Conservation (phyloP, 1,284 basidiomycete genomes). For the Ceratobasidium papillatum region DNA sequence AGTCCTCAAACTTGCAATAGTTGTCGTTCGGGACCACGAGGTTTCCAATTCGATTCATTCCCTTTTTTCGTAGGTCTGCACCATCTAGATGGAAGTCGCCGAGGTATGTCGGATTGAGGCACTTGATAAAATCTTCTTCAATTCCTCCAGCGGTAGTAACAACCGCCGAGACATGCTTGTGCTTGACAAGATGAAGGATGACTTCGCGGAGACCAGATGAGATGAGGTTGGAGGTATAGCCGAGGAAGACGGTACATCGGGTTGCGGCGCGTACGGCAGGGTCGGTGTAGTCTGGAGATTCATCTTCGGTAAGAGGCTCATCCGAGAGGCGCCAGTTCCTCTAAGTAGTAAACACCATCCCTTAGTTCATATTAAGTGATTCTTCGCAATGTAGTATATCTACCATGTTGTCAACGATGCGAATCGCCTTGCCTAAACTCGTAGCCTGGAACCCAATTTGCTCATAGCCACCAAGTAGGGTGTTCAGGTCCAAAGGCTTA, state of each 20-base stretch:
- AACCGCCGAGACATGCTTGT: slow-evolving; percentile 88
- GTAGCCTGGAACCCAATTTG: slow-evolving; percentile 97
- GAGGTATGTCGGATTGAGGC: slow-evolving; percentile 93
- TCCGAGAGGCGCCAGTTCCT: slow-evolving; percentile 85
- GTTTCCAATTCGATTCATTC: slow-evolving; percentile 99
- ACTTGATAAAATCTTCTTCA: slow-evolving; percentile 99
- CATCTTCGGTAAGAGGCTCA: slow-evolving; percentile 73
- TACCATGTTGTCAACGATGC: slow-evolving; percentile 92
- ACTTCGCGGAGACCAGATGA: slow-evolving; percentile 96
- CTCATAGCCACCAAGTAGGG: slow-evolving; percentile 82
- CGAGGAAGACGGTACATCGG: slow-evolving; percentile 90
- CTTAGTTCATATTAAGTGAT: neutral
- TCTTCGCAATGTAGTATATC: slow-evolving; percentile 43
- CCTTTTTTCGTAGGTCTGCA: slow-evolving; percentile 83
- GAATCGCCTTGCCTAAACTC: slow-evolving; percentile 87
- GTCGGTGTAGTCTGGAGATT: slow-evolving; percentile 68
- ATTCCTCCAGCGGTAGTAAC: slow-evolving; percentile 99
- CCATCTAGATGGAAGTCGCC: slow-evolving; percentile 95
- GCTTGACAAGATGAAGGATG: slow-evolving; percentile 91
- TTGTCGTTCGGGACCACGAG: slow-evolving; percentile 98
- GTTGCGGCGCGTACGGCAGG: slow-evolving; percentile 71
- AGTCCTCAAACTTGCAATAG: slow-evolving; percentile 99
- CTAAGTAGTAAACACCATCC: slow-evolving; percentile 53
- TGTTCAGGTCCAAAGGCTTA: slow-evolving; percentile 69
- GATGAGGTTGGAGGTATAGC: slow-evolving; percentile 98